Evolutionary conservation across 129 eudicot genomes (phyloP).

Genomic region (Pulicaria dysenterica): DNA sequence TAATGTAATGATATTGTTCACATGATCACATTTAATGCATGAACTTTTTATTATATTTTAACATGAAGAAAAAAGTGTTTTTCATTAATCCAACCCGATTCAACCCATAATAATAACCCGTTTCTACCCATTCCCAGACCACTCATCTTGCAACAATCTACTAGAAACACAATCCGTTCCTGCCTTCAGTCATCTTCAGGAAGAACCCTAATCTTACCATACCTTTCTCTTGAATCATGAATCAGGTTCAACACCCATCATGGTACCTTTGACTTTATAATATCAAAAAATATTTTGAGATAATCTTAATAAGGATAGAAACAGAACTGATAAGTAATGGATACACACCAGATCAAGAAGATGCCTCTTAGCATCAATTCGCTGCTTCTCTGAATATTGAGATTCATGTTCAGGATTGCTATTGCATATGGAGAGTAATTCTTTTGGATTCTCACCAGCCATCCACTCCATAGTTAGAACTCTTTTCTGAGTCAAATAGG

Average conservation of each 20-base stretch:
- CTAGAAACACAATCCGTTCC: no score
- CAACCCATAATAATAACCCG: no score
- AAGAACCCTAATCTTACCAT: no score
- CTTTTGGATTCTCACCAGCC: slow-evolving; percentile 91
- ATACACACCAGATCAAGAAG: slow-evolving; percentile 88
- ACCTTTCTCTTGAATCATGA: no score
- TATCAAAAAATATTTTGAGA: background rate
- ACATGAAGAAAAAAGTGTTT: no score
- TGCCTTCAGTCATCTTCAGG: no score
- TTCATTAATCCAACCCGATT: no score
- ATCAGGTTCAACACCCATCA: background rate
- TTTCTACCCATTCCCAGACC: no score
- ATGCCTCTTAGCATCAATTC: slow-evolving; percentile 57
- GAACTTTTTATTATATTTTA: no score
- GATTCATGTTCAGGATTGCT: slow-evolving; percentile 34
- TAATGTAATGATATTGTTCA: no score
- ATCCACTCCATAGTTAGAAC: slow-evolving; percentile 98
- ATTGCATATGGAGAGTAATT: slow-evolving; percentile 56
- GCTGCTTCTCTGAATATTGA: slow-evolving; percentile 48
- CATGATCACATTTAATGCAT: no score
- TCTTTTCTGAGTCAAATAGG: slow-evolving; percentile 59
- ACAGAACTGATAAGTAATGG: background rate
- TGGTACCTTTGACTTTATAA: slow-evolving; percentile 4
- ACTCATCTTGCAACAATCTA: no score
- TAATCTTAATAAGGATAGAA: slow-evolving; percentile 1